Conservation (phyloP, 805 yeast species). For the Kazachstania bromeliacearum region DNA sequence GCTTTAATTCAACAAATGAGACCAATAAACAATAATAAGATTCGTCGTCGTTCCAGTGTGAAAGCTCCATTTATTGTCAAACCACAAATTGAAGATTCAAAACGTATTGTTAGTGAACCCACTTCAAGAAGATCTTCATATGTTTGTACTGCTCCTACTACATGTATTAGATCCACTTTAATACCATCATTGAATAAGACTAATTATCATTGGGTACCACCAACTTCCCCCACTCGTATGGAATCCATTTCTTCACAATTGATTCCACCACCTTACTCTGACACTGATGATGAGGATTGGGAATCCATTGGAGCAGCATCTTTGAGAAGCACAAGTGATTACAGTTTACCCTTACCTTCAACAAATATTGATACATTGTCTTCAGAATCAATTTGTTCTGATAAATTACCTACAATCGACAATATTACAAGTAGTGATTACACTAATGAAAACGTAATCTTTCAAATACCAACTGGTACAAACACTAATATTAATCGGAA, state of each 20-base stretch:
- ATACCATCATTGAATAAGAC: neutral
- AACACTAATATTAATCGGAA: neutral
- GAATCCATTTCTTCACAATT: neutral
- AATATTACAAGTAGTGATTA: neutral
- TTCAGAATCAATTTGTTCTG: neutral
- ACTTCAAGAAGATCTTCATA: neutral
- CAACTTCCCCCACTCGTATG: neutral
- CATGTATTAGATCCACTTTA: neutral
- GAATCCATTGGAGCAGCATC: slow-evolving; percentile 73
- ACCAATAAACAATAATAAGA: neutral
- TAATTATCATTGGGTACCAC: neutral
- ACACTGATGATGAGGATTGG: slow-evolving; percentile 97
- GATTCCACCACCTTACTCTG: slow-evolving; percentile 30
- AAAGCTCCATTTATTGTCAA: neutral
- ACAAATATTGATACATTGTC: neutral
- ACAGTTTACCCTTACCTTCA: neutral
- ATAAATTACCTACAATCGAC: neutral
- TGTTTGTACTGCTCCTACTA: neutral
- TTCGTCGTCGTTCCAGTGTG: neutral
- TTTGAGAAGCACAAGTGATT: slow-evolving; percentile 31
- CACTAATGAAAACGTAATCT: neutral
- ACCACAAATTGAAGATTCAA: neutral
- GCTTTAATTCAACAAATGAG: neutral
- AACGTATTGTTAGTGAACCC: neutral
- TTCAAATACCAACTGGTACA: neutral